A percentile compares a stretch with the other conserved stretches of the same genome.
These are phyloP conservation scores for Cyclospora cayetanensis DNA, from an alignment of 169 alveolate species.

Conservation along the genomic window DNA sequence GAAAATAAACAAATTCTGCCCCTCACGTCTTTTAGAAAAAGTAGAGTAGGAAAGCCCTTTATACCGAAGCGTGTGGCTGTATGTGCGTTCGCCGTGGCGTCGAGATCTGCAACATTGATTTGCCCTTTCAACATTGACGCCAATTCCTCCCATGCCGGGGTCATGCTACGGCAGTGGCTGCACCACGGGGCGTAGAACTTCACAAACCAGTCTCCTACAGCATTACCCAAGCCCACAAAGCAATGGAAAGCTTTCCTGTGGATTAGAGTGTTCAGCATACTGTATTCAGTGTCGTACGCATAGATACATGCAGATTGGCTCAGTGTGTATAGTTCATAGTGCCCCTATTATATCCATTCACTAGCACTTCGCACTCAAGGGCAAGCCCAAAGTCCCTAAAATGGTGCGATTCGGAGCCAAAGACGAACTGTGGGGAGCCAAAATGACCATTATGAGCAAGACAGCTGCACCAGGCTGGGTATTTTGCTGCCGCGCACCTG, in stretches of 20 bases:
- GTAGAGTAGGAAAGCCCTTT: conserved; percentile 96
- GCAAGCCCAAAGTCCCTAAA: no score
- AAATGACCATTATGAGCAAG: no score
- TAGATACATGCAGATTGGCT: not conserved
- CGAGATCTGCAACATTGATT: conserved; percentile 85
- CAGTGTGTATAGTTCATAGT: no score
- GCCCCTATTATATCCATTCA: no score
- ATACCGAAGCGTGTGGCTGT: conserved; percentile 86
- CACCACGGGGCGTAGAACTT: conserved; percentile 96
- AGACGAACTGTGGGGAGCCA: no score
- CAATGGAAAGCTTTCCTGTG: not conserved
- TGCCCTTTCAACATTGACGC: conserved; percentile 89
- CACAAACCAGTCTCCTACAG: conserved; percentile 89
- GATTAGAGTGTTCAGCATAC: not conserved
- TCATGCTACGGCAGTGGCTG: conserved; percentile 90
- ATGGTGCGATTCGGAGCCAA: no score
- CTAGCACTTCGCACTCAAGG: no score
- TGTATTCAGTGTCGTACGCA: not conserved
- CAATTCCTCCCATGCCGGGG: conserved; percentile 94
- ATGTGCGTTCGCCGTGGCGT: conserved; percentile 82
- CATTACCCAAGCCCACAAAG: not conserved
- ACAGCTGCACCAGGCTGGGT: no score
- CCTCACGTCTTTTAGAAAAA: conserved; percentile 88
- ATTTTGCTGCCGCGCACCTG: conserved; percentile 33
- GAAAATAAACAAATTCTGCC: not conserved